Conservation (phyloP, 495 filamentous ascomycete genomes). For the Hypomontagnella monticulosa region DNA sequence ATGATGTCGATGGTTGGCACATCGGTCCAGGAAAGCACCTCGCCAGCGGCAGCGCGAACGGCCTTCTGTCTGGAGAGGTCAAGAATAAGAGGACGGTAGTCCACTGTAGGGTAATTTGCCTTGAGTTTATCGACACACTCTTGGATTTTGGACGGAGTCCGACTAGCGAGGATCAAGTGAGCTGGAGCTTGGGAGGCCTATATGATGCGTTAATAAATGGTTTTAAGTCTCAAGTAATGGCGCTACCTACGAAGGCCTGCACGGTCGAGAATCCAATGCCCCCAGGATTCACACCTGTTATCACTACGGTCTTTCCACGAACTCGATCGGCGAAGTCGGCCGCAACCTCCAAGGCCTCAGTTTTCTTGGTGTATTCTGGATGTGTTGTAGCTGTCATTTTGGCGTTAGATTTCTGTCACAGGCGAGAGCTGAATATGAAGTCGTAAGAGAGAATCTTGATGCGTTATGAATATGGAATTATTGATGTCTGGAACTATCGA, state of each 20-base stretch:
- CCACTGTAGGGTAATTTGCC: conserved; percentile 47
- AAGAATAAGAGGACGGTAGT: conserved; percentile 52
- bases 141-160: conserved; percentile 51
- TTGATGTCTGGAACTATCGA: no score
- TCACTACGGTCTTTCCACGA: conserved; percentile 52
- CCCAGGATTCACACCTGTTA: conserved; percentile 54
- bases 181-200: conserved; percentile 56
- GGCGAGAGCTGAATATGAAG: no score
- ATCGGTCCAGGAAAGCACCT: conserved; percentile 52
- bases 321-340: conserved; percentile 49
- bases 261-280: conserved; percentile 56
- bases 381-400: conserved; percentile 50
- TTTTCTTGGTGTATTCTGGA: conserved; percentile 50
- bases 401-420: not conserved
- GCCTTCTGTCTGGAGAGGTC: conserved; percentile 57
- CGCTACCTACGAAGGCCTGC: conserved; percentile 53
- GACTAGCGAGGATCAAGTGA: conserved; percentile 54
- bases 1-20: conserved; percentile 54
- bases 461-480: no score
- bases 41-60: conserved; percentile 53
- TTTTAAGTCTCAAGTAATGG: not conserved
- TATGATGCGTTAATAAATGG: conserved; percentile 6
- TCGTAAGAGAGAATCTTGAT: no score
- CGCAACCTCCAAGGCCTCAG: conserved; percentile 54
- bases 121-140: conserved; percentile 50